Evolutionary conservation across 768 basidiomycete genomes (phyloP), one percentile per base, ranked within the genome.

Genomic region (Naematelia encephala): DNA sequence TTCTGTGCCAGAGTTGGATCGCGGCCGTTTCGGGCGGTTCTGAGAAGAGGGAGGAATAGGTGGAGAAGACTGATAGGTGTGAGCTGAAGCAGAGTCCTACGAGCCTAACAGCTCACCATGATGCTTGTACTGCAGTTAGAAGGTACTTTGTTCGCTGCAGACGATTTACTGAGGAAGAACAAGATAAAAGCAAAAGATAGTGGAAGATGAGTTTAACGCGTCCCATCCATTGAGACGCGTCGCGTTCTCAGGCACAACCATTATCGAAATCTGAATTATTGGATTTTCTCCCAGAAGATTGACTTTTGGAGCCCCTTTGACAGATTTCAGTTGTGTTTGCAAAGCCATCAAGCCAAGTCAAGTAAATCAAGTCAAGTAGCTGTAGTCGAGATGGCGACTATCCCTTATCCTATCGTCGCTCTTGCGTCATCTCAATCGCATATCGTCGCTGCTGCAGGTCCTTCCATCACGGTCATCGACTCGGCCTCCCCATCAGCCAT

Each of bases 21-120:
- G 69, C 39, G 64, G 54, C 51, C 77, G 68, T 57, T 78, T 78
- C 22, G 68, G 61, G 30, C 76, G 63, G 14, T 56, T 50, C 39
- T 73, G 71, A 1, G 74, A 71, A 27, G 71, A 74, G 13, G 74
- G 69, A 1, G 70, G 72, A 0, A 67, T 51, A 1, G 63, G 64
- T 46, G 75, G 69, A 19, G 75, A 72, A 4, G 70, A 71, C 74
- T 70, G 61, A 13, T 25, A 27, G 19, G 14, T 8, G 34, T 39
- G 34, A 39, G 34, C 34, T 39, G 8, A 8, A 39, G 16, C 34
- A 39, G 34, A 16, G 34, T 16, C 8, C 8, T 8, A 16, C 8
- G 34, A 8, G 8, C 34, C 34, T 21, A 54, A 62, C 30, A 26
- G 46, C 63, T 63, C 39, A 67, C 63, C 64, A 69, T 66, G 12